Evolutionary conservation across 257 asterid species (phyloP).

Genomic region (Solanum appendiculatum): DNA sequence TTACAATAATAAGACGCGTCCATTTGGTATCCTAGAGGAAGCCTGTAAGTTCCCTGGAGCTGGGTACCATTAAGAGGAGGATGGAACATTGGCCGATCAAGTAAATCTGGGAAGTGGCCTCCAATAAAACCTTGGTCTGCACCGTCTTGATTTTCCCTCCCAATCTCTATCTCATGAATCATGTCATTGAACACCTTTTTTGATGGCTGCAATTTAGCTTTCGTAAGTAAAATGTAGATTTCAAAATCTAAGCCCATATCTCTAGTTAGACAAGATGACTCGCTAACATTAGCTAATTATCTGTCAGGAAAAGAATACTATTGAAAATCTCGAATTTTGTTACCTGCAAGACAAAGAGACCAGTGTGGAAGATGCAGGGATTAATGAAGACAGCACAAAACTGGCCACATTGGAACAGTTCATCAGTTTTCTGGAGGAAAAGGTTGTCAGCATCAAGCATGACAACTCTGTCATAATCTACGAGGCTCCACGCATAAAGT

Average conservation of each 20-base stretch:
- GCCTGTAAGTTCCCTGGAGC: constrained; percentile 74
- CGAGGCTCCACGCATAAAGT: constrained; percentile 88
- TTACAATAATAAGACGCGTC: constrained; percentile 93
- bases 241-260: neutral
- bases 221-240: neutral
- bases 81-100: constrained; percentile 58
- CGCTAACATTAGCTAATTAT: neutral
- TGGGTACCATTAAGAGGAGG: constrained; percentile 57
- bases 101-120: constrained; percentile 64
- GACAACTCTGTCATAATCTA: constrained; percentile 65
- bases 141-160: constrained; percentile 73
- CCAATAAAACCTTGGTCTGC: constrained; percentile 94
- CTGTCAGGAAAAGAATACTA: neutral
- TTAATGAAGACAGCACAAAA: constrained; percentile 91
- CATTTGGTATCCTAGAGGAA: constrained; percentile 94
- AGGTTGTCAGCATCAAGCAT: constrained; percentile 96
- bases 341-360: constrained; percentile 90
- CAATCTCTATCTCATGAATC: constrained; percentile 59
- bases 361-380: constrained; percentile 96
- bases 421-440: constrained; percentile 64
- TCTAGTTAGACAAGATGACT: neutral
- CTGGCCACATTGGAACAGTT: constrained; percentile 83
- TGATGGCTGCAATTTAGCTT: constrained; percentile 56
- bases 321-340: neutral
- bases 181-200: constrained; percentile 58